Percentiles rank a stretch among this genome's conserved stretches.
Conservation (phyloP, 2,329 filamentous ascomycete species). For the Alternaria infectoria region DNA sequence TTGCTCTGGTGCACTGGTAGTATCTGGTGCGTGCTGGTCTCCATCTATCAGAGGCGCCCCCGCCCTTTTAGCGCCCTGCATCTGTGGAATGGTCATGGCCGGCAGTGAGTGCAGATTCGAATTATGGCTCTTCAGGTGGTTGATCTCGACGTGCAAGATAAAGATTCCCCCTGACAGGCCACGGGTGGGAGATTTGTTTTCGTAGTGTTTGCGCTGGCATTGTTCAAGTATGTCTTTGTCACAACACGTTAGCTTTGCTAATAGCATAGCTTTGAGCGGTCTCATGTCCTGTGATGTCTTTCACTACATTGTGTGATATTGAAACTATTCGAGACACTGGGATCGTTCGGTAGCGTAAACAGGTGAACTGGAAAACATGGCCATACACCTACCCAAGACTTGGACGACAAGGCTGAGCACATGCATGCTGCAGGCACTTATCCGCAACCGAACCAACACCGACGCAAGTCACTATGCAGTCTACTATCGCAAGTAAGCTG, state of each 20-base stretch:
- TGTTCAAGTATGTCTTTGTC: not conserved
- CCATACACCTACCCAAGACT: not conserved
- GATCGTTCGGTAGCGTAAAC: not conserved
- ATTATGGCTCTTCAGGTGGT: not conserved
- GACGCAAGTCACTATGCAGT: not conserved
- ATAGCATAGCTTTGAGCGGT: not conserved
- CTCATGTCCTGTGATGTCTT: not conserved
- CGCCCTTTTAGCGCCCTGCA: not conserved
- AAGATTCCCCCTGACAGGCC: not conserved
- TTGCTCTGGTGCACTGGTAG: not conserved
- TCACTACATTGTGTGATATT: not conserved
- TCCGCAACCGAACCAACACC: not conserved
- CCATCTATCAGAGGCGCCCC: not conserved
- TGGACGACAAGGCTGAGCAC: not conserved
- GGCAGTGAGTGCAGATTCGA: not conserved
- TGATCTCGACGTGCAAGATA: not conserved
- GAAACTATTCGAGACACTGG: not conserved
- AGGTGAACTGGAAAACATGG: not conserved
- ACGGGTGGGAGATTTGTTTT: not conserved
- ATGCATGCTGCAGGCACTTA: not conserved
- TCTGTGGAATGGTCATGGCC: not conserved
- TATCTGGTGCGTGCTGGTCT: not conserved
- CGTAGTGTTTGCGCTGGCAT: not conserved
- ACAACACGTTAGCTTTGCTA: not conserved
- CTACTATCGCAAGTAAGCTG: not conserved